Evolutionary conservation across 208 protist species (phyloP), one percentile per base, ranked within the genome.

Genomic region (Leishmania tarentolae): DNA sequence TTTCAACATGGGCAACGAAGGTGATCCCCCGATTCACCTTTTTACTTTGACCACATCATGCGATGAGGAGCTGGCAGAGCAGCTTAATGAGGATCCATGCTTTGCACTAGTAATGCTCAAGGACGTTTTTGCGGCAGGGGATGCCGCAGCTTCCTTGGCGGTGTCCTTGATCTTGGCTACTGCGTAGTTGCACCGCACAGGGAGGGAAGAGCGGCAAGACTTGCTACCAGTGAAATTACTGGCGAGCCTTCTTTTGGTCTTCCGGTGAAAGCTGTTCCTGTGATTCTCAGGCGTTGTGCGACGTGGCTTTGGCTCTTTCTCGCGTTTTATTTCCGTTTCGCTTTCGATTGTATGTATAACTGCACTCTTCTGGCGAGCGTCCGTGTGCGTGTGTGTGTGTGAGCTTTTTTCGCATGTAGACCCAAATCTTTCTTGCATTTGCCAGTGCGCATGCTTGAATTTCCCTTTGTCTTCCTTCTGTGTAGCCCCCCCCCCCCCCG

Each of bases 1-100:
- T 17, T 94, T 89, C 78, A 91, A 89, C n/a, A 82, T 96, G 50
- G 92, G 92, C 46, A 90, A 90, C 44, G 92, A 94, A 56, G 92
- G 92, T 4, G 83, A 78, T 72, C 65, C 84, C 70, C 80, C 88
- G 8, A 86, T 90, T 69, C 85, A 70, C n/a, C 28, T 96, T 3
- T 91, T 85, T 73, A 85, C 87, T 28, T 52, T 90, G 24, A 80
- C 46, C 35, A 28, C 82, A 24, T 31, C 68, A 3, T 86, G 91
- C 57, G 31, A 81, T 28, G 74, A 65, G 13, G 82, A 82, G 42
- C 71, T 70, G 74, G 83, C 88, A 52, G 70, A 78, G 47, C 24
- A 8, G 11, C 57, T 92, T 63, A 80, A 83, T 66, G 59, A 76
- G 37, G 52, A 21, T 52, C 28, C 28, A 1, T 37, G 37, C 8